Percentiles rank a stretch among this genome's conserved stretches.
Conservation (phyloP, 2,329 filamentous ascomycete genomes). For the Acrocalymma vagum region DNA sequence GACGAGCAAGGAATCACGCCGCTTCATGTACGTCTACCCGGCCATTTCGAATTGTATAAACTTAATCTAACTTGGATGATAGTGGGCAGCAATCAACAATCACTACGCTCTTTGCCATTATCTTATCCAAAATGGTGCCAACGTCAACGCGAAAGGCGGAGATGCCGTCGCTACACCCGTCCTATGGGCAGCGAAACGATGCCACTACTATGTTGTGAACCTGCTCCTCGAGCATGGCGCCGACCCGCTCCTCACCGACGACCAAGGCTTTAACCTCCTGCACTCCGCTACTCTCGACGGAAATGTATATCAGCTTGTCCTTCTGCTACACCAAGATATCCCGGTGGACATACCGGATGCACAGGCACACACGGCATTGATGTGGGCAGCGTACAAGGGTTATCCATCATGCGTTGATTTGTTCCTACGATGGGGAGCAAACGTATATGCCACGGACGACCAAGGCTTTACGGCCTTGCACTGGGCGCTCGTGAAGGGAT, state of each 20-base stretch:
- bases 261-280: constrained; percentile 96
- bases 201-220: constrained; percentile 96
- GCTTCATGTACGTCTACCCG: constrained; percentile 74
- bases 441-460: constrained; percentile 88
- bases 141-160: constrained; percentile 94
- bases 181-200: constrained; percentile 96
- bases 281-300: constrained; percentile 98
- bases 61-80: constrained; percentile 20
- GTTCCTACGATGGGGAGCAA: constrained; percentile 93
- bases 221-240: constrained; percentile 90
- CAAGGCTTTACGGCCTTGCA: constrained; percentile 94
- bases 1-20: constrained; percentile 96
- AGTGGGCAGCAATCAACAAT: constrained; percentile 99
- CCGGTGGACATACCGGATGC: constrained; percentile 90
- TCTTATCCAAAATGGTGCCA: constrained; percentile 83
- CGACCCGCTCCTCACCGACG: constrained; percentile 89
- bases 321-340: constrained; percentile 94
- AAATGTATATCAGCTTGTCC: constrained; percentile 86
- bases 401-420: constrained; percentile 91
- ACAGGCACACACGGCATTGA: constrained; percentile 91
- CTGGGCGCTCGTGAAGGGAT: constrained; percentile 96
- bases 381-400: constrained; percentile 99
- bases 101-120: constrained; percentile 98
- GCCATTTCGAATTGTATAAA: neutral
- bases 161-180: constrained; percentile 93